Conservation (phyloP, 2,329 filamentous ascomycete species). For the Gyromitra esculenta region DNA sequence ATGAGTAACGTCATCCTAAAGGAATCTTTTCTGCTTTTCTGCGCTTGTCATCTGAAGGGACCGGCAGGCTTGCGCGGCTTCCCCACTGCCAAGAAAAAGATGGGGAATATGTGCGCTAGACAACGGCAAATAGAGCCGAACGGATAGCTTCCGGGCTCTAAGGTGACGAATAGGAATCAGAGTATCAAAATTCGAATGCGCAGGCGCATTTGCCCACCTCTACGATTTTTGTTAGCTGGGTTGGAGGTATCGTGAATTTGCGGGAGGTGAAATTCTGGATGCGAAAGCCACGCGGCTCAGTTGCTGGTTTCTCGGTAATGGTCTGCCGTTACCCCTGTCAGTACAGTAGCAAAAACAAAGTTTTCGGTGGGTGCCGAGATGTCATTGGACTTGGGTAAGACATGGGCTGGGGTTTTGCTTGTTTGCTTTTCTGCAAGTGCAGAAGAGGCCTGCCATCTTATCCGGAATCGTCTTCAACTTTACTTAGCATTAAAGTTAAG, state of each 20-base stretch:
- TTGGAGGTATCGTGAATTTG: constrained; percentile 15
- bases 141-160: constrained; percentile 18
- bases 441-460: not conserved
- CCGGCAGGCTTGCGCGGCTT: constrained; percentile 23
- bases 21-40: not conserved
- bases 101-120: not conserved
- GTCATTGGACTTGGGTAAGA: not conserved
- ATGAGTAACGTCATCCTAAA: constrained; percentile 13
- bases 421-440: not conserved
- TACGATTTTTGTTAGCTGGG: constrained; percentile 1
- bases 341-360: not conserved
- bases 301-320: constrained; percentile 18
- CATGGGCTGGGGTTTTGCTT: not conserved
- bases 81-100: constrained; percentile 10
- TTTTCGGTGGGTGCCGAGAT: not conserved
- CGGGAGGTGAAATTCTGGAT: not conserved
- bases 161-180: constrained; percentile 1
- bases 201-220: not conserved
- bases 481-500: constrained; percentile 6
- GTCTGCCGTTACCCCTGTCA: constrained; percentile 10
- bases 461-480: not conserved
- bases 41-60: not conserved
- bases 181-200: not conserved
- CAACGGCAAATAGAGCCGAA: not conserved
- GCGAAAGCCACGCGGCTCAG: constrained; percentile 21